phyloP scores from a whole-genome alignment of 768 basidiomycete species.

The Lentinula detonsa region DNA sequence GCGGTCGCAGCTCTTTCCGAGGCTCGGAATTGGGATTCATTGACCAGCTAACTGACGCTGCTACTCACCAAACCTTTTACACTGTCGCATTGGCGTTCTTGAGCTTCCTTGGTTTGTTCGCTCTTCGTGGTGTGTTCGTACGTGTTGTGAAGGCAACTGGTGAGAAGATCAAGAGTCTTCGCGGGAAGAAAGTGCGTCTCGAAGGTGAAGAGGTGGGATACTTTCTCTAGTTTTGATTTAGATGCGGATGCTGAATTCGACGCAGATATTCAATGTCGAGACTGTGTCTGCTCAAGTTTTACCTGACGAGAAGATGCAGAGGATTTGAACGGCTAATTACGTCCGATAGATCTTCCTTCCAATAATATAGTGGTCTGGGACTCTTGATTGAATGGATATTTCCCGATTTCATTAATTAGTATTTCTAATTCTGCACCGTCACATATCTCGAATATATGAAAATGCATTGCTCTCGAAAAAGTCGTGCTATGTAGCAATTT shows the following conservation, averaged over 20 bases:
- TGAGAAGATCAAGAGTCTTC: background rate
- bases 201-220: slow-evolving; percentile 1
- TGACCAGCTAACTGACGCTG: slow-evolving; percentile 15
- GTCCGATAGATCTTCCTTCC: too few relatives aligned
- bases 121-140: slow-evolving; percentile 14
- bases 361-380: background rate
- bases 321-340: background rate
- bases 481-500: too few relatives aligned
- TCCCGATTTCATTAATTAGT: background rate
- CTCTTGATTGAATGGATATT: background rate
- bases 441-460: background rate
- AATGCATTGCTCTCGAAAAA: background rate
- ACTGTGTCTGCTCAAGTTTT: background rate
- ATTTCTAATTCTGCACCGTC: background rate
- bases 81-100: slow-evolving; percentile 31
- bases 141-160: slow-evolving; percentile 24
- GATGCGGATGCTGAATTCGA: background rate
- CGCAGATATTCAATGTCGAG: background rate
- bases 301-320: background rate
- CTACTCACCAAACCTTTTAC: slow-evolving; percentile 25
- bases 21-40: slow-evolving; percentile 14
- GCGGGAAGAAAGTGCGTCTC: background rate
- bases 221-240: background rate
- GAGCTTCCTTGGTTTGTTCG: slow-evolving; percentile 31
- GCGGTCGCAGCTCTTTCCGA: slow-evolving; percentile 23